phyloP scores from a whole-genome alignment of 345 rosid genomes.

The Eucalyptus curtisii region DNA sequence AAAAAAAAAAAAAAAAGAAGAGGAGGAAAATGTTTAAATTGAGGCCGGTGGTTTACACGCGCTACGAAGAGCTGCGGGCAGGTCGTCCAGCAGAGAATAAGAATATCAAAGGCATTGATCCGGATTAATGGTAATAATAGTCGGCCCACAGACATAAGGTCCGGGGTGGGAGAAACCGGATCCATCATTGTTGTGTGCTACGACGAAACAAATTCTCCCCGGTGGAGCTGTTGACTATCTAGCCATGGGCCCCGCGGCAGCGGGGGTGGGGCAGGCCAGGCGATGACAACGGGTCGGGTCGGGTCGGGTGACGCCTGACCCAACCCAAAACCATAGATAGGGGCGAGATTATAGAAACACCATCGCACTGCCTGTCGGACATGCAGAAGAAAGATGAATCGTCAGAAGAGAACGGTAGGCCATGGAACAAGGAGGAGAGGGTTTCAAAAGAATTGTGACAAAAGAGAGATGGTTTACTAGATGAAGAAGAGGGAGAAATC shows the following conservation, averaged over 20 bases:
- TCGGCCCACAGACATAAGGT: not conserved
- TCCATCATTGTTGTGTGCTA: not conserved
- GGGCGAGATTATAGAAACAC: too few species aligned
- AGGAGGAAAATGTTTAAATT: not conserved
- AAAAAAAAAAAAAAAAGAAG: too few species aligned
- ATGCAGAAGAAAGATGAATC: conserved; percentile 14
- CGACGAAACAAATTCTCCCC: not conserved
- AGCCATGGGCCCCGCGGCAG: not conserved
- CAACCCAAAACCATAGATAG: too few species aligned
- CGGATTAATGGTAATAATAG: not conserved
- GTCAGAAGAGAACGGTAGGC: conserved; percentile 9
- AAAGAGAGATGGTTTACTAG: not conserved
- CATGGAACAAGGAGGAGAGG: conserved; percentile 13
- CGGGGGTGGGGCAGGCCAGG: not conserved
- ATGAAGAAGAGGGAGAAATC: conserved; percentile 50
- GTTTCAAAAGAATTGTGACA: conserved; percentile 22
- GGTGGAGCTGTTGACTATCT: not conserved
- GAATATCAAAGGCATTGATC: not conserved
- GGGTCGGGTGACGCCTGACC: too few species aligned
- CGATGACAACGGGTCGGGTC: too few species aligned
- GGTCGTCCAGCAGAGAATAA: not conserved
- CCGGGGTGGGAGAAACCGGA: not conserved
- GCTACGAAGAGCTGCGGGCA: not conserved
- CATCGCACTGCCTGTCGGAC: conserved; percentile 7
- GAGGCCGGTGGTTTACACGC: not conserved